phyloP scores from a whole-genome alignment of 169 alveolate genomes.

The Theileria annulata region DNA sequence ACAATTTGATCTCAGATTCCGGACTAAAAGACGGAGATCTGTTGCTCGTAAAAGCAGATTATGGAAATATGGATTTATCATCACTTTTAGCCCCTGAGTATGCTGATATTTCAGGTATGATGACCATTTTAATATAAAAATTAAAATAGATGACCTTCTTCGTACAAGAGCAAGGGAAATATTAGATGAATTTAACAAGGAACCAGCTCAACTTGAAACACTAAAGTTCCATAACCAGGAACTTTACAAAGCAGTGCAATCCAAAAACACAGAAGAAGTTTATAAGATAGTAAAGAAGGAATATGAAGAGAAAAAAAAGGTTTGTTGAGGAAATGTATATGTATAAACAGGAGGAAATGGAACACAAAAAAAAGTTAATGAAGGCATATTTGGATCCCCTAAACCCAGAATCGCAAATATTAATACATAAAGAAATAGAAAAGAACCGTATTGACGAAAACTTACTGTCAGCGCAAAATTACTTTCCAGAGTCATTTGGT shows the following conservation, averaged over 20 bases:
- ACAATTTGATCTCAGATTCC: constrained; percentile 16
- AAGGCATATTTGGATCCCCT: constrained; percentile 76
- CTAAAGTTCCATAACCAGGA: constrained; percentile 8
- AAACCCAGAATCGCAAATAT: constrained; percentile 87
- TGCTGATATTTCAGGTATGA: background rate
- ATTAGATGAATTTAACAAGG: constrained; percentile 9
- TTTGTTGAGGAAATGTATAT: background rate
- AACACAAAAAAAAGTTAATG: constrained; percentile 35
- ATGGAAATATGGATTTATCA: background rate
- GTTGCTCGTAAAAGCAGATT: constrained; percentile 13
- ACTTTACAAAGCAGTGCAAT: constrained; percentile 28
- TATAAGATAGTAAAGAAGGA: constrained; percentile 21
- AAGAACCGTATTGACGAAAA: constrained; percentile 85
- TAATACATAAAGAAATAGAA: constrained; percentile 83
- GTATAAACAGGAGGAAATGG: constrained; percentile 45
- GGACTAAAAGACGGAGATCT: constrained; percentile 38
- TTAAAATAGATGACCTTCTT: constrained; percentile 13
- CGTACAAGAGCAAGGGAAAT: constrained; percentile 30
- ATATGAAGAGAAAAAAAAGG: constrained; percentile 10
- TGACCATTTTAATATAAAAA: background rate
- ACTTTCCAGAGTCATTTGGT: constrained; percentile 75
- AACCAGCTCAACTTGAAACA: constrained; percentile 29
- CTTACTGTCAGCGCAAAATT: constrained; percentile 78
- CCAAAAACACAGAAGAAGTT: constrained; percentile 24
- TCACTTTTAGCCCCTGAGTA: background rate